Evolutionary conservation across 257 asterid species (phyloP).

Genomic region (Nicotiana paniculata): DNA sequence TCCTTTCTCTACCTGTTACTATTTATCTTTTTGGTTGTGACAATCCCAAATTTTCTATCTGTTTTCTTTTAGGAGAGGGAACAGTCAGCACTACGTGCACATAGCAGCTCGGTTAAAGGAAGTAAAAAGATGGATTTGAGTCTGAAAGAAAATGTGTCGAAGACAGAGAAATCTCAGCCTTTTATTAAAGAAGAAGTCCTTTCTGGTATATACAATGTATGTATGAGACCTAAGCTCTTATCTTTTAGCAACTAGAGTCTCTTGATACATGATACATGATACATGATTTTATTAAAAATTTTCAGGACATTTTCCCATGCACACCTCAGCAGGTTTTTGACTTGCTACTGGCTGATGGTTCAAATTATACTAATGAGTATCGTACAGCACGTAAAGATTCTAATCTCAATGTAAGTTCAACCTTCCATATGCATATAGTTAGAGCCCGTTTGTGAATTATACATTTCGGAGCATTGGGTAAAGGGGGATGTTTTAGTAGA

Average conservation of each 20-base stretch:
- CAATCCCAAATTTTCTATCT: background rate
- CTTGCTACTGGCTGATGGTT: conserved; percentile 62
- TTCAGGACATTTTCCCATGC: conserved; percentile 85
- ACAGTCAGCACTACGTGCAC: conserved; percentile 76
- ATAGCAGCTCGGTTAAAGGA: conserved; percentile 50
- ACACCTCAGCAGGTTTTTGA: conserved; percentile 80
- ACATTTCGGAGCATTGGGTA: background rate
- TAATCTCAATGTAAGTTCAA: conserved; percentile 59
- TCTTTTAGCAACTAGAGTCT: background rate
- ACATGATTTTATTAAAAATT: background rate
- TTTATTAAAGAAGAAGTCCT: conserved; percentile 88
- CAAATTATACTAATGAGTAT: conserved; percentile 69
- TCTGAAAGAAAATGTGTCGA: conserved; percentile 37
- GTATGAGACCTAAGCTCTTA: conserved; percentile 11
- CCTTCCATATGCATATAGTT: background rate
- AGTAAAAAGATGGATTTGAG: conserved; percentile 31
- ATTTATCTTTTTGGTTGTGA: background rate
- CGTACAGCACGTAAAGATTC: conserved; percentile 67
- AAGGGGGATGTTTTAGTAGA: background rate
- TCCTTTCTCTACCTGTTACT: background rate
- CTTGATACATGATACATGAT: background rate
- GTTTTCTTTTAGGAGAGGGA: conserved; percentile 51
- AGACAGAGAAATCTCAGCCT: conserved; percentile 49
- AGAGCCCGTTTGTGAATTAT: background rate
- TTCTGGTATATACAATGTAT: conserved; percentile 54